These are phyloP conservation scores for Paramyrothecium sp. DNA, from an alignment of 2,329 filamentous ascomycete species.

Conservation along the genomic window DNA sequence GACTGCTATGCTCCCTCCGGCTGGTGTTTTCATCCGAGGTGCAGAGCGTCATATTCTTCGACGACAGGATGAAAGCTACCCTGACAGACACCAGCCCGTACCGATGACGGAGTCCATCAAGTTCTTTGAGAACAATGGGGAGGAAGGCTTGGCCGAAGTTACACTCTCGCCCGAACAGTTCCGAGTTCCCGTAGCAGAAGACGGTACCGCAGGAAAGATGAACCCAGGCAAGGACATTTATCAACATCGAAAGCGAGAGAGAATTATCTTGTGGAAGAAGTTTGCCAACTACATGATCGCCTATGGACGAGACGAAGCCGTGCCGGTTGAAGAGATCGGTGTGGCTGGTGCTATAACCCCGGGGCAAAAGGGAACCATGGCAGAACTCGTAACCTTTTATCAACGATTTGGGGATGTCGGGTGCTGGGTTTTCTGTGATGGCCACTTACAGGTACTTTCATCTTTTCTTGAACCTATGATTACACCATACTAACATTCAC, in stretches of 20 bases:
- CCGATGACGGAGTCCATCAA: constrained; percentile 64
- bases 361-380: constrained; percentile 33
- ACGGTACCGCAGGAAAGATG: constrained; percentile 61
- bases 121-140: constrained; percentile 71
- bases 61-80: constrained; percentile 52
- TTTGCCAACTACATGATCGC: constrained; percentile 74
- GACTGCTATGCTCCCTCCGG: constrained; percentile 60
- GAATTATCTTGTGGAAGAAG: constrained; percentile 69
- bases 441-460: constrained; percentile 65
- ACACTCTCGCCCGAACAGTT: constrained; percentile 64
- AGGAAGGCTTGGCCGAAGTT: constrained; percentile 61
- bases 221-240: constrained; percentile 62
- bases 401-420: constrained; percentile 79
- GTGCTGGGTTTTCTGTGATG: constrained; percentile 79
- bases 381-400: constrained; percentile 74
- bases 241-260: constrained; percentile 64
- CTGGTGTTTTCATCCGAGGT: constrained; percentile 68
- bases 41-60: constrained; percentile 70
- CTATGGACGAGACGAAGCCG: constrained; percentile 69
- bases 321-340: constrained; percentile 44
- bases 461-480: neutral
- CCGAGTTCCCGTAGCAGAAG: constrained; percentile 51
- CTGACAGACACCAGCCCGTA: constrained; percentile 58
- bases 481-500: constrained; percentile 18
- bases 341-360: constrained; percentile 35